Base-by-base conservation (phyloP, 768 basidiomycete species). In the Sarcomyxa edulis region DNA sequence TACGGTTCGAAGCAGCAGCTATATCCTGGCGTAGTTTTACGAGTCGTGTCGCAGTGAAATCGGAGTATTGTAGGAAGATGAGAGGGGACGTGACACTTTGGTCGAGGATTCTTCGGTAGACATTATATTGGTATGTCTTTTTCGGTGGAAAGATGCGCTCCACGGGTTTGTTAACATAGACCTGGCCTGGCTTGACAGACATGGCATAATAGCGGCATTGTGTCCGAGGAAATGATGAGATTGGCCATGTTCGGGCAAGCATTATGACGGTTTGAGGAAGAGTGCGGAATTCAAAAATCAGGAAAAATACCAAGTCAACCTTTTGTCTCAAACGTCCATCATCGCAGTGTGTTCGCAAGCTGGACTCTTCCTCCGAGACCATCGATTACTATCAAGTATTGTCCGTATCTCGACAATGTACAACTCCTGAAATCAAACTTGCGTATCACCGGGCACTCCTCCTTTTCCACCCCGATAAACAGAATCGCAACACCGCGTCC, bases 71-170 rank as follows among this genome's bases (percentile, higher is more conserved):
- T 43, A 95, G 77, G 61, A 95, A 72, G 47, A 96, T 65, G 55
- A 92, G 64, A 22, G 90, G 81, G 0, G 77, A 66, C 25, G 67
- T 58, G 16, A 60, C 49, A 55, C 73, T 74, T 37, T 68, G 62
- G 41, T 74, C 60, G 52, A 95, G 72, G 46, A 95, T 76, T 50
- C 71, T 72, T 40, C 72, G 67, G 69, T 92, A 92, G 61, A 84
- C 81, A 64, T 78, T 72, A 64, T 81, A 89, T 56, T 90, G 80
- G 60, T 77, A 81, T 2, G 79, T 69, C 59, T 94, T 96, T 57
- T 86, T 84, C 54, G 78, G 76, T 35, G 72, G 72, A 56, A 90
- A 93, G 43, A 76, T 68, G 29, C 92, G 84, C 0, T 80, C 77
- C 19, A 61, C 58, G 22, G 62, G 61, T 52, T 79, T 81, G 3